Base-by-base conservation (phyloP, 805 yeast species). In the Pichia cabralensis region DNA sequence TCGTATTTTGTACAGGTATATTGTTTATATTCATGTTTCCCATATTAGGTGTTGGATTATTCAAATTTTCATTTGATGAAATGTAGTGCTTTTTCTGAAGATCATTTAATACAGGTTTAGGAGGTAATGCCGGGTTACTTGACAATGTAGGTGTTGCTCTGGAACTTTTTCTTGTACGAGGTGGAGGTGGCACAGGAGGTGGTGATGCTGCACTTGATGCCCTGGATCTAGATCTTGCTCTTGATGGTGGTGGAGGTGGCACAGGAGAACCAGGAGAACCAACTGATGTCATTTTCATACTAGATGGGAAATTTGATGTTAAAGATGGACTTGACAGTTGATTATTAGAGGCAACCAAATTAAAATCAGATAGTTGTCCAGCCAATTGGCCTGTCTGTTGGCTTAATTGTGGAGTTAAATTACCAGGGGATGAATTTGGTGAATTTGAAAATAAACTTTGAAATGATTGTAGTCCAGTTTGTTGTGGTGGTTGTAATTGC, bases 21-120 rank as follows among this genome's bases (percentile, higher is more conserved):
- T 20, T 21, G 11, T 24, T 22, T 22, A 30, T 20, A 13, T 26
- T 22, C 11, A 17, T 22, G 17, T 22, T 22, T 11, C 7, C 18
- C 11, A 8, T 13, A 16, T 11, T n/a, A 18, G 12, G 22, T 13
- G n/a, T 22, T n/a, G 25, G 9, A 8, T 23, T 27, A 31, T 5
- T 22, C 4, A 32, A 33, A 47, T 36, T 8, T 38, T 31, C 16
- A 38, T 30, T 31, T 18, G 35, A 47, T 5, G 52, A 35, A 8
- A 52, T 38, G 35, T 46, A 49, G 22, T 52, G 54, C 34, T 53
- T 52, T 21, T 47, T 44, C 31, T 55, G 60, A 10, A 47, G 40
- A 12, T 43, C 47, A 38, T 41, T 54, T 20, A 55, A 36, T 5
- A 43, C 8, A 8, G 60, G 60, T 32, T 54, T 55, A 0, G 58